Evolutionary conservation across 371 early-diverging fungal species (phyloP).

Genomic region (Coemansia sp.): DNA sequence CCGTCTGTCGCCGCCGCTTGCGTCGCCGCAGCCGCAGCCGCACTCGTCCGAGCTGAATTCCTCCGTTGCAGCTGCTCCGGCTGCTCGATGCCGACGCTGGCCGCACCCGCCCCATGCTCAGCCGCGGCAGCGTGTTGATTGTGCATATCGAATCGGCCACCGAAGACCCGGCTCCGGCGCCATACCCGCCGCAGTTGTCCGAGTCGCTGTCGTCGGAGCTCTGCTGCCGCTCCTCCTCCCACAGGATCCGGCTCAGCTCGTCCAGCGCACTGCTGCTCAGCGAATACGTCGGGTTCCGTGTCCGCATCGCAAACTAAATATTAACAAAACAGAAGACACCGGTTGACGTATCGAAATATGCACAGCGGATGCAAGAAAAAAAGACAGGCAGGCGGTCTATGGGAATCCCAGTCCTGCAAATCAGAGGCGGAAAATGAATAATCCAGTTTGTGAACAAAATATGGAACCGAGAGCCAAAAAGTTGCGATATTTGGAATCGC

Average conservation of each 20-base stretch:
- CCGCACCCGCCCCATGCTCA: conserved; percentile 16
- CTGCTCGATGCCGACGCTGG: not conserved
- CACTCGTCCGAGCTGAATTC: conserved; percentile 8
- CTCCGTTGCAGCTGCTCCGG: not conserved
- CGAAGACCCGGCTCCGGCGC: conserved; percentile 4
- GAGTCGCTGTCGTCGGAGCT: not conserved
- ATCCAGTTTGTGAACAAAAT: not conserved
- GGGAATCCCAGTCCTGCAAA: no score
- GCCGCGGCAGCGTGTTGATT: conserved; percentile 29
- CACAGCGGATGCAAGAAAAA: not conserved
- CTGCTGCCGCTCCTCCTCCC: not conserved
- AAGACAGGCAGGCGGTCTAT: not conserved
- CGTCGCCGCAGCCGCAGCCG: conserved; percentile 9
- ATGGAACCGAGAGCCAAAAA: not conserved
- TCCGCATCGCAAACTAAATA: not conserved
- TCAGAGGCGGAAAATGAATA: not conserved
- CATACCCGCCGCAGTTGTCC: conserved; percentile 5
- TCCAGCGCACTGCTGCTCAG: conserved; percentile 35
- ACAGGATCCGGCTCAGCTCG: conserved; percentile 11
- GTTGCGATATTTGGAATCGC: no score
- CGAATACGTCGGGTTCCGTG: conserved; percentile 18
- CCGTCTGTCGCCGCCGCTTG: conserved; percentile 7
- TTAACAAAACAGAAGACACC: not conserved
- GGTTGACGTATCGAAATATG: not conserved
- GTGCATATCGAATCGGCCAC: conserved; percentile 43